phyloP scores from a whole-genome alignment of 1,139 yeast genomes.

The Nakaseomyces uthaithaninus region DNA sequence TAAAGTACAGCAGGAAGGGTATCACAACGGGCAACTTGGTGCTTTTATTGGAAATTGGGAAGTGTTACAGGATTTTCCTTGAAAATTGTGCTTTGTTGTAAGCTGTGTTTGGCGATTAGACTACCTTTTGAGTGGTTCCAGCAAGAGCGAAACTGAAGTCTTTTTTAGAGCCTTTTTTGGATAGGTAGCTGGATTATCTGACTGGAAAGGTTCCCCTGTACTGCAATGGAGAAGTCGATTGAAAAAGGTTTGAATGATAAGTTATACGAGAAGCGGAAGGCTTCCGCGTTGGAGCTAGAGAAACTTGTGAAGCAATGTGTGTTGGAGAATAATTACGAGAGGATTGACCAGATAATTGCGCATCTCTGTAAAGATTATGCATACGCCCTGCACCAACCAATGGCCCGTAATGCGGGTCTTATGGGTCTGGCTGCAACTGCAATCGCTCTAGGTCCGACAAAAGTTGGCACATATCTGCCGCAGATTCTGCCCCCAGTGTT shows the following conservation, averaged over 20 bases:
- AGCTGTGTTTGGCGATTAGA: too few species aligned
- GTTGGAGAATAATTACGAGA: conserved; percentile 57
- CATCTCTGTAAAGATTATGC: conserved; percentile 64
- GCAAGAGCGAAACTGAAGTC: too few species aligned
- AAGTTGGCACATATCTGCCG: conserved; percentile 65
- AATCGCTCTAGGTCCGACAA: conserved; percentile 65
- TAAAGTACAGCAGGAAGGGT: too few species aligned
- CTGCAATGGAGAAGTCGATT: conserved; percentile 53
- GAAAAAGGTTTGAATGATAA: conserved; percentile 82
- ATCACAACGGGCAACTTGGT: too few species aligned
- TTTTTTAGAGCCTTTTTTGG: too few species aligned
- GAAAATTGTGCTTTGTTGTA: too few species aligned
- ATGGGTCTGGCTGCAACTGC: conserved; percentile 74
- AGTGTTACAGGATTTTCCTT: too few species aligned
- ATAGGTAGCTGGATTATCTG: too few species aligned
- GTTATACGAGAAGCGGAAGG: conserved; percentile 86
- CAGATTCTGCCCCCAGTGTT: conserved; percentile 87
- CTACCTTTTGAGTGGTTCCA: too few species aligned
- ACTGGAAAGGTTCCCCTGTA: not conserved
- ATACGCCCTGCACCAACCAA: conserved; percentile 68
- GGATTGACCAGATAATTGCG: conserved; percentile 59
- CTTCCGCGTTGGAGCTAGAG: conserved; percentile 88
- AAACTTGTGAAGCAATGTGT: conserved; percentile 66
- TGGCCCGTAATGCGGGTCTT: conserved; percentile 67
- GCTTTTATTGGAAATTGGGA: too few species aligned